Evolutionary conservation across 2,329 filamentous ascomycete species (phyloP).

Genomic region (Phialophora macrospora): DNA sequence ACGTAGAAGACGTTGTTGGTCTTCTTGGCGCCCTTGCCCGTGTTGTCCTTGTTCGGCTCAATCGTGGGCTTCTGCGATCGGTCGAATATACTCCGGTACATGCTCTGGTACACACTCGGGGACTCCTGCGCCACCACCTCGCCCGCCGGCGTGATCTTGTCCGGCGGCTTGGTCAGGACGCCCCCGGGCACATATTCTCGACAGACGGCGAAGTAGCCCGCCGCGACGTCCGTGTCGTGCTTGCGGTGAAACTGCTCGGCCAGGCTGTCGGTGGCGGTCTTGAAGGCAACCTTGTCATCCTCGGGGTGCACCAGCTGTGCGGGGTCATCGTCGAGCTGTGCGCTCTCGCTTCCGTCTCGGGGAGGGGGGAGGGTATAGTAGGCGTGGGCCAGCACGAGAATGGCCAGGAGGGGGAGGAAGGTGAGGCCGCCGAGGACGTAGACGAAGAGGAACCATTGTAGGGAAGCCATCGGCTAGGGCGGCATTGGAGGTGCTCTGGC

Average conservation of each 20-base stretch:
- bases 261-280: conserved; percentile 62
- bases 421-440: conserved; percentile 89
- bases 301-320: conserved; percentile 52
- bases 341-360: conserved; percentile 3
- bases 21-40: conserved; percentile 53
- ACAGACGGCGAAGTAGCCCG: conserved; percentile 94
- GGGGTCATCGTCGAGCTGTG: conserved; percentile 47
- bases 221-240: conserved; percentile 76
- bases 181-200: conserved; percentile 90
- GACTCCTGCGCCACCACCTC: conserved; percentile 78
- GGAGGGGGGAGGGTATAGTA: conserved; percentile 68
- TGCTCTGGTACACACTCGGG: conserved; percentile 94
- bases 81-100: conserved; percentile 96
- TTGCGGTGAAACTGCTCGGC: conserved; percentile 66
- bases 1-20: conserved; percentile 93
- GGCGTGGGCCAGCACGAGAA: conserved; percentile 66
- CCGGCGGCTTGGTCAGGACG: conserved; percentile 89
- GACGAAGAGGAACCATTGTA: conserved; percentile 65
- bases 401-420: conserved; percentile 75
- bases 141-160: conserved; percentile 79
- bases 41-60: conserved; percentile 56
- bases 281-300: conserved; percentile 69
- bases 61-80: conserved; percentile 67
- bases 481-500: conserved; percentile 20
- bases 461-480: conserved; percentile 33